phyloP scores from a whole-genome alignment of 164 flowering plant species.

The Vitis cinerea region DNA sequence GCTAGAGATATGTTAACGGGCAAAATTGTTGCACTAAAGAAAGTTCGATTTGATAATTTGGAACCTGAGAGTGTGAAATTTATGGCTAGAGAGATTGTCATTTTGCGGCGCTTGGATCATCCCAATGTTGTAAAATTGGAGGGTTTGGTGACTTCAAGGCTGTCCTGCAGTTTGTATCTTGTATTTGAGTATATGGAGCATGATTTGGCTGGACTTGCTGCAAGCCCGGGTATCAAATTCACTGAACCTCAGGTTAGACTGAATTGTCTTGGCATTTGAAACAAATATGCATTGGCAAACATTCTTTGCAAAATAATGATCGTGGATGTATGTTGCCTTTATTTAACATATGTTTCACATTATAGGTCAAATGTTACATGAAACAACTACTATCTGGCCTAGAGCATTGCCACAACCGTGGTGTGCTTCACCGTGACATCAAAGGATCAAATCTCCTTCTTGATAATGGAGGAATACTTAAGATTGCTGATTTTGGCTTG shows the following conservation, averaged over 20 bases:
- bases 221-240: slow-evolving; percentile 41
- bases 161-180: slow-evolving; percentile 50
- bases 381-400: slow-evolving; percentile 56
- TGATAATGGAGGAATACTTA: slow-evolving; percentile 48
- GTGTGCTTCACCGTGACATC: slow-evolving; percentile 62
- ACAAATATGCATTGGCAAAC: no score
- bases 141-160: slow-evolving; percentile 49
- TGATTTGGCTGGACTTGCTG: slow-evolving; percentile 53
- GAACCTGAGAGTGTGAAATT: slow-evolving; percentile 53
- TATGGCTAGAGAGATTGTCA: slow-evolving; percentile 53
- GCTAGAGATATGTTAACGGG: slow-evolving; percentile 39
- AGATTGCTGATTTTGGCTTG: slow-evolving; percentile 64
- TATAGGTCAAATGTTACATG: slow-evolving; percentile 61
- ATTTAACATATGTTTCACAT: not conserved
- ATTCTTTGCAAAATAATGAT: not conserved
- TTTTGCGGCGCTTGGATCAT: slow-evolving; percentile 41
- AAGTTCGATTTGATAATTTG: slow-evolving; percentile 47
- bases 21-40: slow-evolving; percentile 47
- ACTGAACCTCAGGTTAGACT: slow-evolving; percentile 44
- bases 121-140: slow-evolving; percentile 50
- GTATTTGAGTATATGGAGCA: slow-evolving; percentile 60
- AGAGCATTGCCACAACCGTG: slow-evolving; percentile 54
- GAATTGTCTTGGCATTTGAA: not conserved
- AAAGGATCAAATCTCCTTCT: slow-evolving; percentile 65
- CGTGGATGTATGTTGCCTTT: not conserved